A percentile compares a stretch with the other conserved stretches of the same genome.
Conservation (phyloP, 176 grass and related monocot genomes). For the barley (Hordeum vulgare) region DNA sequence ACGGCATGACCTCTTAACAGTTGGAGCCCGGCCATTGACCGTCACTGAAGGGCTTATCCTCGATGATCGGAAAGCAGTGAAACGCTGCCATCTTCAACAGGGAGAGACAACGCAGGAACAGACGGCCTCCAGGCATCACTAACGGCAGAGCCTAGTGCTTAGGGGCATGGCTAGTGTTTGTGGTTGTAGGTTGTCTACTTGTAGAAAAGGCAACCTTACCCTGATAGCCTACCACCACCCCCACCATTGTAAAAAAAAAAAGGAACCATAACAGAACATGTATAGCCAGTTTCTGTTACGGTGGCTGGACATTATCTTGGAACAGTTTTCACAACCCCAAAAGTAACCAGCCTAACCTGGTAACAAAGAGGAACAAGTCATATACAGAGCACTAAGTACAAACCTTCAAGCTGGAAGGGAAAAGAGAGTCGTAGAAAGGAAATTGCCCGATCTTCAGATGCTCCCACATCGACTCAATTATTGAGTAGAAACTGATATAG, state of each 20-base stretch:
- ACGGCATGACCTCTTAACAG: neutral
- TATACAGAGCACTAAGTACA: conserved; percentile 3
- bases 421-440: conserved; percentile 75
- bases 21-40: neutral
- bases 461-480: conserved; percentile 75
- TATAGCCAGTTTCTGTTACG: neutral
- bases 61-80: neutral
- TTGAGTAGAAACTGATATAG: conserved; percentile 80
- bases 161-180: neutral
- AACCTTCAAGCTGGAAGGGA: conserved; percentile 85
- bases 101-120: neutral
- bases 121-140: neutral
- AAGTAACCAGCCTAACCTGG: neutral
- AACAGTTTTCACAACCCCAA: neutral
- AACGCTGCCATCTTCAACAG: neutral
- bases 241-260: neutral
- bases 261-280: neutral
- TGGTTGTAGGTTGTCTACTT: neutral
- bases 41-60: neutral
- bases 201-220: neutral
- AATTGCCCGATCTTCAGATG: conserved; percentile 53
- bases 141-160: neutral
- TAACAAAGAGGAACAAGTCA: conserved; percentile 19
- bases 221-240: neutral
- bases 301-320: neutral